Evolutionary conservation across 805 yeast species (phyloP), one percentile per base, ranked within the genome.

Genomic region (Monosporozyma solicola): DNA sequence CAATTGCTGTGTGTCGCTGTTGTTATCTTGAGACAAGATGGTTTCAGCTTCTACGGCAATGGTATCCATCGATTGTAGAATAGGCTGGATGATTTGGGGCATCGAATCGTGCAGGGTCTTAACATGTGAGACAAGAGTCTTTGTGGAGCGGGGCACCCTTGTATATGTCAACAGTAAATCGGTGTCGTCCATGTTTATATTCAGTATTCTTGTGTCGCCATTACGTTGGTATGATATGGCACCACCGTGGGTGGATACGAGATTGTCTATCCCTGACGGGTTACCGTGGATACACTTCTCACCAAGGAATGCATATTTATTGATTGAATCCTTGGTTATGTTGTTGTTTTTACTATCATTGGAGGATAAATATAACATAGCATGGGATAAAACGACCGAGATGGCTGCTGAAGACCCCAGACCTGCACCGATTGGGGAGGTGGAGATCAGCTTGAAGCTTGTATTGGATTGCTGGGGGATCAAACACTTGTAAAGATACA

Each of bases 191-290:
- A 58, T 60, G 37, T 24, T 5, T 8, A 45, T 6, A n/a, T 15
- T n/a, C n/a, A 29, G 10, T 9, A 24, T n/a, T n/a, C 24, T 10
- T n/a, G 32, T 9, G 15, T 13, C 20, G 2, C 33, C 41, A 16
- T 32, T 31, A 47, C 95, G 79, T 70, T 86, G 92, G 70, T 83
- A 92, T 80, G 84, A 75, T 0, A 94, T 96, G 0, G 98, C 98
- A 48, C 97, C 97, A 24, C 99, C 99, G 59, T 83, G 84, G 0
- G 97, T 86, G 1, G 98, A 95, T 49, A 92, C 97, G 0, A 97
- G 90, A 64, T 94, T 94, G 67, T 94, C 99, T 51, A 94, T 89
- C 11, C 99, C 99, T 20, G 95, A 84, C 8, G 99, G 99, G 61
- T 87, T 90, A 1, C 98, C 98, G 65, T 92, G 98, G 59, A 91